Evolutionary conservation across 768 basidiomycete genomes (phyloP), one percentile per base, ranked within the genome.

Genomic region (Calvatia gigantea): DNA sequence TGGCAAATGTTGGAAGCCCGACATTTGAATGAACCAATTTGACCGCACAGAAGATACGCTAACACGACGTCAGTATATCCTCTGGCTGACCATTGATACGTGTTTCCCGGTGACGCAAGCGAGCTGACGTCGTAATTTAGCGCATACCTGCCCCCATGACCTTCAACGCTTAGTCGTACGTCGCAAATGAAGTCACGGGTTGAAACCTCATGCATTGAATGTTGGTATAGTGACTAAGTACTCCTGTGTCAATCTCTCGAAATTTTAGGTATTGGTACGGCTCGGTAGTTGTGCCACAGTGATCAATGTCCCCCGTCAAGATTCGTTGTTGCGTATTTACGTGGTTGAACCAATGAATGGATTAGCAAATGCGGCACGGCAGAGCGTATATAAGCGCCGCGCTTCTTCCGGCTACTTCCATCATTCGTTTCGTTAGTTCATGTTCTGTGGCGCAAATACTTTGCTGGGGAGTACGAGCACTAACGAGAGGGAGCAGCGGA

Each of bases 121-220:
- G 32, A 48, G 12, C 31, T 51, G 51, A 51, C 51, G 38, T 51
- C 39, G 50, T 14, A n/a, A 28, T 28, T 23, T 15, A n/a, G n/a
- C 31, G 31, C 11, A 17, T 48, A 21, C n/a, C 15, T 48, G 47
- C 28, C 29, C 51, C 15, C 51, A 51, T 51, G 51, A 51, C 51
- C 39, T 23, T 15, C 19, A 9, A 25, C 17, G 21, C 38, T 29
- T 32, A 31, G 5, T 39, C 51, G 29, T n/a, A 42, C 12, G 25
- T 39, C 25, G 25, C 23, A 42, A 51, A 31, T 41, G 25, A 31
- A 27, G 28, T 51, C 51, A 51, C 39, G 51, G 42, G 51, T 19
- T 35, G 32, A 5, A n/a, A 32, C 17, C 39, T 51, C 51, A 39
- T 39, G 51, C 27, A 39, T 23, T 29, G 39, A 41, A 29, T n/a